Evolutionary conservation across 2,329 filamentous ascomycete genomes (phyloP).

Genomic region (Calonectria leucothoes): DNA sequence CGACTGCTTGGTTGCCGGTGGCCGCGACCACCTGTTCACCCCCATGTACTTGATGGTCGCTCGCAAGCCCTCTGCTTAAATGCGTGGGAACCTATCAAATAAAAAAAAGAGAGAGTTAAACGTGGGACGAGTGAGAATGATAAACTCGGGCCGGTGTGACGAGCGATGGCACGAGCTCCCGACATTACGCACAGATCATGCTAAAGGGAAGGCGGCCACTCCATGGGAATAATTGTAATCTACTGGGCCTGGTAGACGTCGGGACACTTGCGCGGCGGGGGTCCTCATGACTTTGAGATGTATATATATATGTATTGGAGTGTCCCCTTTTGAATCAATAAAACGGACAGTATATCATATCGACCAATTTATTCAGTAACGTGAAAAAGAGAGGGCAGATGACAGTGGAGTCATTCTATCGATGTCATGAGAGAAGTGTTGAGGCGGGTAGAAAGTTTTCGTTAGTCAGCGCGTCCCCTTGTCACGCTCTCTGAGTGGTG

Average conservation of each 20-base stretch:
- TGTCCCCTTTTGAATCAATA: background rate
- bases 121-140: conserved; percentile 1
- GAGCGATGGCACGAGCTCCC: conserved; percentile 21
- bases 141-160: conserved; percentile 2
- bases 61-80: conserved; percentile 74
- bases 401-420: background rate
- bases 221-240: conserved; percentile 46
- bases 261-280: conserved; percentile 1
- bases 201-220: conserved; percentile 34
- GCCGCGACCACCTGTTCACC: conserved; percentile 91
- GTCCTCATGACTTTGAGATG: conserved; percentile 20
- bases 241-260: conserved; percentile 27
- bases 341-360: background rate
- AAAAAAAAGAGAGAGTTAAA: conserved; percentile 18
- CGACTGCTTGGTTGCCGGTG: conserved; percentile 89
- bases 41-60: conserved; percentile 98
- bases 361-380: background rate
- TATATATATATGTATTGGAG: conserved; percentile 26
- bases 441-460: conserved; percentile 2
- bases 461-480: conserved; percentile 4
- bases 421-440: conserved; percentile 7
- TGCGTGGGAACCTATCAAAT: background rate
- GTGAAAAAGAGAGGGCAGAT: background rate
- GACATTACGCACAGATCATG: conserved; percentile 29
- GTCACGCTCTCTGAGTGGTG: background rate